Percentiles rank a stretch among this genome's conserved stretches.
Conservation (phyloP, 2,329 filamentous ascomycete species). For the Colletotrichum chlorophyti region DNA sequence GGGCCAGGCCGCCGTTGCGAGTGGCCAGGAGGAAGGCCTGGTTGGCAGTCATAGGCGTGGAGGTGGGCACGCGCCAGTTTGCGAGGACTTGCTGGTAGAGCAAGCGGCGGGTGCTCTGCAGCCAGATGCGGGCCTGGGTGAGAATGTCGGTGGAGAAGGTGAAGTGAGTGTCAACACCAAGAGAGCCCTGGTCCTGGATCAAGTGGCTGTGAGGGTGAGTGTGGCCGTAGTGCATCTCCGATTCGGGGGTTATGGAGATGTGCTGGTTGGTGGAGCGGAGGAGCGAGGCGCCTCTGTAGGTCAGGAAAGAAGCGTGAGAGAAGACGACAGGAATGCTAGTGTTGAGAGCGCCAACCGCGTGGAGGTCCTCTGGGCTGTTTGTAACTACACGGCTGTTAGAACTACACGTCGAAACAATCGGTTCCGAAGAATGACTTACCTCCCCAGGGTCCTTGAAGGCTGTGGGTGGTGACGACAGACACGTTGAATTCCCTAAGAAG, state of each 20-base stretch:
- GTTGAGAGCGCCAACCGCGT: constrained; percentile 47
- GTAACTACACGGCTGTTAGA: constrained; percentile 12
- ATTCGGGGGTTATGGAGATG: constrained; percentile 64
- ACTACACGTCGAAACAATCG: not conserved
- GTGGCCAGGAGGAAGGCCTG: constrained; percentile 65
- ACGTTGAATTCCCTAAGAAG: constrained; percentile 42
- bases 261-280: constrained; percentile 58
- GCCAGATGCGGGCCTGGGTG: constrained; percentile 60
- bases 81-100: constrained; percentile 47
- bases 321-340: constrained; percentile 56
- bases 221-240: constrained; percentile 66
- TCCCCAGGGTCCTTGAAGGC: constrained; percentile 46
- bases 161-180: constrained; percentile 63
- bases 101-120: constrained; percentile 51
- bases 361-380: constrained; percentile 48
- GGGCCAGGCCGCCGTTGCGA: constrained; percentile 56
- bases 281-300: constrained; percentile 44
- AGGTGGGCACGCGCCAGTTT: constrained; percentile 49
- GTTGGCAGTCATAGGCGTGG: constrained; percentile 57
- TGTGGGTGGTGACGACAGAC: constrained; percentile 54
- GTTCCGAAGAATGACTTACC: constrained; percentile 32
- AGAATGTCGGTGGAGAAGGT: constrained; percentile 58
- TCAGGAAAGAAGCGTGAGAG: constrained; percentile 56
- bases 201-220: constrained; percentile 49
- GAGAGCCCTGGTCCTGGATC: constrained; percentile 56